Base-by-base conservation (phyloP, 805 yeast species). In the Wickerhamiella sorbophila region DNA sequence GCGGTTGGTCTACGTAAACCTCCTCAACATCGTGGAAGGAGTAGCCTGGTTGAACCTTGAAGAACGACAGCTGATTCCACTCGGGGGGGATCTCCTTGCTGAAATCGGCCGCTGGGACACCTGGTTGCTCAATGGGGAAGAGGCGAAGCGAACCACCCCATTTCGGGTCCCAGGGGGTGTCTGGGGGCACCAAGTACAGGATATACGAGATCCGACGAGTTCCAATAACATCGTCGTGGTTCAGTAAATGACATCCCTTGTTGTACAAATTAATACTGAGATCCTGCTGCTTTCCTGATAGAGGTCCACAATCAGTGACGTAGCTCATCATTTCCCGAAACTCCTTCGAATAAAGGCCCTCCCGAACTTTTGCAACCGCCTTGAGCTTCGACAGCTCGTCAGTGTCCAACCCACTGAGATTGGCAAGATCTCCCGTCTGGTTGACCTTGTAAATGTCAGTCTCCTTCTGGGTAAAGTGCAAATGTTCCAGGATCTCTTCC, bases 1-100 rank as follows among this genome's bases (percentile, higher is more conserved):
- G 71, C 48, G 86, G 94, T 56, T 79, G 83, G 55, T 87, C 94
- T 1, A 78, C 94, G 46, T 79, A 72, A 1, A 93, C 98, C 59
- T 91, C 98, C 62, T 93, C 97, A 10, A 91, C 99, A 53, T 93
- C 98, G 59, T 91, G 99, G 70, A 91, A 91, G 1, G 95, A 82
- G 38, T 79, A 71, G 0, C 98, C 99, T 0, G 98, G 99, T 56
- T 86, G 91, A 12, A 91, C 97, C 4, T 81, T 79, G 68, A 91
- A 91, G 56, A 91, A 84, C 0, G 97, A 95, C 56, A 91, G 79
- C 60, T 91, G 96, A 58, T 91, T 91, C 69, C 91, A 91, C 51
- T 83, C 93, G 1, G 98, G 98, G 0, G 85, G 80, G 31, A 91
- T 64, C 51, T 77, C 76, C 21, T 70, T 67, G 24, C 71, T 62